A percentile compares a stretch with the other conserved stretches of the same genome.
These are phyloP conservation scores for Pleurotus djamor DNA, from an alignment of 768 basidiomycete genomes.

Conservation along the genomic window DNA sequence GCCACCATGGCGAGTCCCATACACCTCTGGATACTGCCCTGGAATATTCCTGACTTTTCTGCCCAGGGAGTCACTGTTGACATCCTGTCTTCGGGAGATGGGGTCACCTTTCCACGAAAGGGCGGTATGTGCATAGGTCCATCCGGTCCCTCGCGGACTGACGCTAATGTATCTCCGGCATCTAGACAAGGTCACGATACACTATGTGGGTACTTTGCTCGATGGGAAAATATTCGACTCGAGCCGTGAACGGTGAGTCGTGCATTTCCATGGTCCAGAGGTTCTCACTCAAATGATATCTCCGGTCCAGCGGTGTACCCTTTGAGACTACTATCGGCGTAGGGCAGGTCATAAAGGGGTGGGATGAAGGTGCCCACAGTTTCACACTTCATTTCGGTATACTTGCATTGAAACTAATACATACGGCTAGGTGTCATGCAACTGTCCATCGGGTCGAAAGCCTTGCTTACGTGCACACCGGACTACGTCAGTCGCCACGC, in stretches of 20 bases:
- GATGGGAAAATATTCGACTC: constrained; percentile 75
- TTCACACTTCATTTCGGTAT: not conserved
- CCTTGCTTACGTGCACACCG: constrained; percentile 60
- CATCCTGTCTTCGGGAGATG: constrained; percentile 57
- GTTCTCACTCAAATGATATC: constrained; percentile 9
- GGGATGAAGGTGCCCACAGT: constrained; percentile 75
- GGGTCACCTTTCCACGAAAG: constrained; percentile 57
- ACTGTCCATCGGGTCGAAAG: constrained; percentile 77
- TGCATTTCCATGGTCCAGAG: not conserved
- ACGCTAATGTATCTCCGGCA: not conserved
- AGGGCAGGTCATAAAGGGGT: constrained; percentile 84
- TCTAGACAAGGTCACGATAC: constrained; percentile 71
- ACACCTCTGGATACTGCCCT: constrained; percentile 15
- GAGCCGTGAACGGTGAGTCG: constrained; percentile 65
- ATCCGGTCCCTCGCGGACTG: constrained; percentile 10
- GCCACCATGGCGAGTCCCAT: constrained; percentile 29
- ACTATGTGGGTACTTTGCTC: constrained; percentile 73
- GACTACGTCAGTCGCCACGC: constrained; percentile 62
- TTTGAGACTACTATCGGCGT: constrained; percentile 75
- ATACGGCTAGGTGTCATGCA: constrained; percentile 61
- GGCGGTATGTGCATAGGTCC: constrained; percentile 53
- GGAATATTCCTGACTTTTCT: constrained; percentile 7
- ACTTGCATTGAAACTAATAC: no score
- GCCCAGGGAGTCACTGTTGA: constrained; percentile 72
- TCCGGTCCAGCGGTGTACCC: constrained; percentile 41